Evolutionary conservation across 768 basidiomycete genomes (phyloP).

Genomic region (Collybia sordida): DNA sequence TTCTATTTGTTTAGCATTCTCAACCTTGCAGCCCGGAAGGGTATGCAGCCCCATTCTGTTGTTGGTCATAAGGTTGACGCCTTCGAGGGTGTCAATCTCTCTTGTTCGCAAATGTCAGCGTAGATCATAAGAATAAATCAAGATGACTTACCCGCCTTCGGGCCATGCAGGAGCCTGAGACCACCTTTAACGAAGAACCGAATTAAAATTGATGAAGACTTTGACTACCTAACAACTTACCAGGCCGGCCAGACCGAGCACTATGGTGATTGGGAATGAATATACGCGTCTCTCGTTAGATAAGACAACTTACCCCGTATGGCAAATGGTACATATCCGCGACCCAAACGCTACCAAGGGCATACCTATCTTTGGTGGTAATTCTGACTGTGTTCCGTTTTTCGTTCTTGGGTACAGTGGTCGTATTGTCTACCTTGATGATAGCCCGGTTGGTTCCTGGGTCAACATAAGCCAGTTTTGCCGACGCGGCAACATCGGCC

Average conservation of each 20-base stretch:
- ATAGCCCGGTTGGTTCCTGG: constrained; percentile 65
- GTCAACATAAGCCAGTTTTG: constrained; percentile 63
- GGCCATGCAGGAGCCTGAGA: constrained; percentile 63
- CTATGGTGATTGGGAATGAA: constrained; percentile 26
- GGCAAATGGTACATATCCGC: constrained; percentile 69
- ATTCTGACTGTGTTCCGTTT: constrained; percentile 74
- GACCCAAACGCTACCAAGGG: constrained; percentile 63
- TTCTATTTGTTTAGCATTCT: constrained; percentile 48
- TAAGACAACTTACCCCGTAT: constrained; percentile 44
- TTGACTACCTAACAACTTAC: constrained; percentile 19
- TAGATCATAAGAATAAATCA: background rate
- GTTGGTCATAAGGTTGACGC: constrained; percentile 63
- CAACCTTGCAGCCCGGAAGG: constrained; percentile 53
- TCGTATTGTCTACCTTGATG: constrained; percentile 74
- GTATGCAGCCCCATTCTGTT: constrained; percentile 82
- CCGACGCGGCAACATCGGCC: constrained; percentile 40
- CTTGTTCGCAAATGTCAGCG: constrained; percentile 17
- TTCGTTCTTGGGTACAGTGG: constrained; percentile 45
- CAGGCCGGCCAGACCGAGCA: constrained; percentile 77
- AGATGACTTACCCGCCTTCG: constrained; percentile 45
- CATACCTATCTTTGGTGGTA: constrained; percentile 52
- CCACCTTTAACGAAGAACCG: constrained; percentile 30
- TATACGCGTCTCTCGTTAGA: too few relatives aligned
- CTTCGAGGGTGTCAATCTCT: constrained; percentile 83
- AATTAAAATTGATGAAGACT: background rate